phyloP scores from a whole-genome alignment of 2,329 filamentous ascomycete species.

The Coleophoma eucalyptorum region DNA sequence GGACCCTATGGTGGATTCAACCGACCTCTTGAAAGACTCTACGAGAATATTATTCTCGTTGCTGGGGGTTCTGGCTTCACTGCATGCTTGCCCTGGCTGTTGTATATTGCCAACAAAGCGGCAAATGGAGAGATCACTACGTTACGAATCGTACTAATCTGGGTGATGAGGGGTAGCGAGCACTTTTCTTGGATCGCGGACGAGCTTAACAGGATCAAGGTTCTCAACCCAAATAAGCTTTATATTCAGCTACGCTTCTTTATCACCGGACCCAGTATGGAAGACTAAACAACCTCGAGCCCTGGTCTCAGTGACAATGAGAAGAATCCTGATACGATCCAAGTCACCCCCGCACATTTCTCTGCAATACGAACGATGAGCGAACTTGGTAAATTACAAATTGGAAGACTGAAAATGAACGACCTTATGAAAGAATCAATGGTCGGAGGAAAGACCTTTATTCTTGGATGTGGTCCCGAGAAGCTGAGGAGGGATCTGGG shows the following conservation, averaged over 20 bases:
- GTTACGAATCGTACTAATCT: conserved; percentile 9
- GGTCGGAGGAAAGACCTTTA: background rate
- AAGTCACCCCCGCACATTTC: background rate
- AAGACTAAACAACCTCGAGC: background rate
- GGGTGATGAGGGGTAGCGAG: conserved; percentile 10
- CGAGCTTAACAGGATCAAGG: background rate
- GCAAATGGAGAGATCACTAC: background rate
- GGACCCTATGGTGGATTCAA: conserved; percentile 23
- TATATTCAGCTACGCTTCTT: background rate
- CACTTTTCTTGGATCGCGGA: background rate
- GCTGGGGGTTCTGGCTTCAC: conserved; percentile 17
- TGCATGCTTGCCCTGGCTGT: conserved; percentile 12
- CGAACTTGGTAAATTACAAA: background rate
- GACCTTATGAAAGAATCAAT: conserved; percentile 1
- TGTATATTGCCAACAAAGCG: conserved; percentile 7
- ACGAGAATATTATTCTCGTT: conserved; percentile 16
- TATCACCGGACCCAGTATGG: background rate
- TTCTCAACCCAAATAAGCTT: background rate
- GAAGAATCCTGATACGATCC: background rate
- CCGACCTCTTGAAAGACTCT: conserved; percentile 5
- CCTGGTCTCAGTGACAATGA: too few species aligned
- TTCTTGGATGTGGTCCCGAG: conserved; percentile 15
- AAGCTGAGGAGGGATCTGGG: conserved; percentile 17
- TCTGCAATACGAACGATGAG: background rate
- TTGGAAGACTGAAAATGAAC: conserved; percentile 1